phyloP scores from a whole-genome alignment of 139 green algal genomes.

The Edaphochlamys debaryana region DNA sequence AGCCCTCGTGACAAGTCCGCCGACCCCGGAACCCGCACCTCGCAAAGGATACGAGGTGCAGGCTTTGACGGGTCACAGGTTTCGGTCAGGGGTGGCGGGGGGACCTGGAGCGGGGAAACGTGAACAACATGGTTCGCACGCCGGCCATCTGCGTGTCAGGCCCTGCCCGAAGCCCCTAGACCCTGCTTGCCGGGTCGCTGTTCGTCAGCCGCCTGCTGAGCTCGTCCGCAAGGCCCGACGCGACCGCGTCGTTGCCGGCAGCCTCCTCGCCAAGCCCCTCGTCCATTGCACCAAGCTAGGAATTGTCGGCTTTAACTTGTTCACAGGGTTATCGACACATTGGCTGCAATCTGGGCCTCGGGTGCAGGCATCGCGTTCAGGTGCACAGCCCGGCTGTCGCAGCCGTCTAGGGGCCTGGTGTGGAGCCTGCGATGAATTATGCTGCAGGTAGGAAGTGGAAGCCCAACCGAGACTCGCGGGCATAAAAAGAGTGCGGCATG shows the following conservation, averaged over 20 bases:
- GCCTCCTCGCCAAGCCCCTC: slow-evolving; percentile 6
- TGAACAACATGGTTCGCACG: background rate
- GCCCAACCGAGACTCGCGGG: too few relatives aligned
- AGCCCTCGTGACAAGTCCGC: background rate
- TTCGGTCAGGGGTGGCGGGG: background rate
- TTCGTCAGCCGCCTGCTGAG: slow-evolving; percentile 41
- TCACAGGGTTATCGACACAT: background rate
- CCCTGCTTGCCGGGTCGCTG: slow-evolving; percentile 44
- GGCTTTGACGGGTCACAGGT: background rate
- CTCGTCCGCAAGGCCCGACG: slow-evolving; percentile 34
- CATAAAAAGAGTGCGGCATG: too few relatives aligned
- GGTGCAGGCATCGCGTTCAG: too few relatives aligned
- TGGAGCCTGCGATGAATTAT: too few relatives aligned
- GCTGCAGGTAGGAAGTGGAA: too few relatives aligned
- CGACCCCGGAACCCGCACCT: slow-evolving; percentile 17
- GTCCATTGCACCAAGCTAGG: slow-evolving; percentile 21
- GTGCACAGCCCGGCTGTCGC: too few relatives aligned
- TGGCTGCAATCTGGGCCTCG: too few relatives aligned
- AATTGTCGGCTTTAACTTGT: background rate
- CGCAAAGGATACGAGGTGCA: slow-evolving; percentile 24
- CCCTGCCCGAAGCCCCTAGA: too few relatives aligned
- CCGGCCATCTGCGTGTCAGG: too few relatives aligned
- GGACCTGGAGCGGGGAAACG: background rate
- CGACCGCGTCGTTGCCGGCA: background rate
- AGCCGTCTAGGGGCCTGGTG: too few relatives aligned